A percentile compares a stretch with the other conserved stretches of the same genome.
phyloP scores from a whole-genome alignment of 768 basidiomycete species.

The Asterophora lycoperdoides region DNA sequence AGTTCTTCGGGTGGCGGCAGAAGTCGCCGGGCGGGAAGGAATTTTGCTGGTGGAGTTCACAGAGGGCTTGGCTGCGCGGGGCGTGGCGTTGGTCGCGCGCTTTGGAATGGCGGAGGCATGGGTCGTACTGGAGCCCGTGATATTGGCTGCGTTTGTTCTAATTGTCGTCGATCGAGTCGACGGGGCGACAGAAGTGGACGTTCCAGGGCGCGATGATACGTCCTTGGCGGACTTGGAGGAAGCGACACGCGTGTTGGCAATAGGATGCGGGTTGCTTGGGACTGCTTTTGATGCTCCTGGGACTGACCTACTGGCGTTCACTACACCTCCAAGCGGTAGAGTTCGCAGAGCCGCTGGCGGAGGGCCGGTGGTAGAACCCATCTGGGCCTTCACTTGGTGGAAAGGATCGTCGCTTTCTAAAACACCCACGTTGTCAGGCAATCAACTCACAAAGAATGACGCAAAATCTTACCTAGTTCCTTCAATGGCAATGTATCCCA shows the following conservation, averaged over 20 bases:
- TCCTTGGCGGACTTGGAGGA: not conserved
- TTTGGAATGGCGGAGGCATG: not conserved
- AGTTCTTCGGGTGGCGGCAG: constrained; percentile 7
- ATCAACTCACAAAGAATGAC: not conserved
- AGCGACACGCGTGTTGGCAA: not conserved
- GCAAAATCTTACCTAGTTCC: constrained; percentile 22
- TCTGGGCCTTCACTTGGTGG: constrained; percentile 4
- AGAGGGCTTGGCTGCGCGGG: not conserved
- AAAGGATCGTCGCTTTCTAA: constrained; percentile 31
- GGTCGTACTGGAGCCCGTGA: not conserved
- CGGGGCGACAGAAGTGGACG: not conserved
- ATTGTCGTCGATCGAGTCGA: not conserved
- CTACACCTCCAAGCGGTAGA: not conserved
- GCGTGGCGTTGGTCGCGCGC: not conserved
- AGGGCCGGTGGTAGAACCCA: not conserved
- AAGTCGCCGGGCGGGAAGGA: constrained; percentile 6
- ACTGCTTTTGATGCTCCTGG: not conserved
- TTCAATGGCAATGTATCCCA: constrained; percentile 29
- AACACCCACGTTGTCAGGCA: not conserved
- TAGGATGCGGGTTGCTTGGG: not conserved
- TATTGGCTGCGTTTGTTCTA: not conserved
- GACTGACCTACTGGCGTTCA: not conserved
- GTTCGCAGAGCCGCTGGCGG: not conserved
- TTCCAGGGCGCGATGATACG: not conserved
- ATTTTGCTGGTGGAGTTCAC: not conserved